These are phyloP conservation scores for Heritiera littoralis DNA, from an alignment of 345 rosid species.

Conservation along the genomic window DNA sequence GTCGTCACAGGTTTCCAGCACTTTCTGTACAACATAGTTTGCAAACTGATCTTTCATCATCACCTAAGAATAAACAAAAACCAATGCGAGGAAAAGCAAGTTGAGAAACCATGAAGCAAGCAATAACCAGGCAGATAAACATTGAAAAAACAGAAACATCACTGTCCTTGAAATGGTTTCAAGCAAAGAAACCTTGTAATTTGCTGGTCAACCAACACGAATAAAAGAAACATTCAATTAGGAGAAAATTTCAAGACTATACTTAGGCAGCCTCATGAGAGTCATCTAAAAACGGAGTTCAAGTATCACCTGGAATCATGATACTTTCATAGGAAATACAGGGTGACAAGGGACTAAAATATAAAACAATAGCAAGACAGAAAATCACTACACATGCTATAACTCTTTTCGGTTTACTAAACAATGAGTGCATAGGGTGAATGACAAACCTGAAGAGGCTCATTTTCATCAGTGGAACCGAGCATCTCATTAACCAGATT, in stretches of 20 bases:
- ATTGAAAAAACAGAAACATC: background rate
- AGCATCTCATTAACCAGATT: constrained; percentile 91
- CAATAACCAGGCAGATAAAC: background rate
- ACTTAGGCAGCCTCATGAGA: background rate
- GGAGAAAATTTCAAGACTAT: background rate
- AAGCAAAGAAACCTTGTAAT: background rate
- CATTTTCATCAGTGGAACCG: constrained; percentile 93
- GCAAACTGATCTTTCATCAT: constrained; percentile 99
- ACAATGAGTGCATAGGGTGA: background rate
- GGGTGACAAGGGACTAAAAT: background rate
- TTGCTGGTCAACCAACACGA: background rate
- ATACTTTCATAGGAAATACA: background rate
- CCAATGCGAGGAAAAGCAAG: background rate
- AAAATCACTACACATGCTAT: background rate
- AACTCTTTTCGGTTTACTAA: background rate
- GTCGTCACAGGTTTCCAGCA: constrained; percentile 94
- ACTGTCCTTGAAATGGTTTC: background rate
- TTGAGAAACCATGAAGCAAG: background rate
- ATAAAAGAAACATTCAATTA: background rate
- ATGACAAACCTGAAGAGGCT: constrained; percentile 89
- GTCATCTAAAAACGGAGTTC: background rate
- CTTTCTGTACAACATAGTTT: constrained; percentile 97
- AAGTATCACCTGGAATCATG: background rate
- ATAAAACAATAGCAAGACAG: background rate
- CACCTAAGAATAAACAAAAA: constrained; percentile 42